Base-by-base conservation (phyloP, 208 protist genomes). In the Trypanosoma boissoni region DNA sequence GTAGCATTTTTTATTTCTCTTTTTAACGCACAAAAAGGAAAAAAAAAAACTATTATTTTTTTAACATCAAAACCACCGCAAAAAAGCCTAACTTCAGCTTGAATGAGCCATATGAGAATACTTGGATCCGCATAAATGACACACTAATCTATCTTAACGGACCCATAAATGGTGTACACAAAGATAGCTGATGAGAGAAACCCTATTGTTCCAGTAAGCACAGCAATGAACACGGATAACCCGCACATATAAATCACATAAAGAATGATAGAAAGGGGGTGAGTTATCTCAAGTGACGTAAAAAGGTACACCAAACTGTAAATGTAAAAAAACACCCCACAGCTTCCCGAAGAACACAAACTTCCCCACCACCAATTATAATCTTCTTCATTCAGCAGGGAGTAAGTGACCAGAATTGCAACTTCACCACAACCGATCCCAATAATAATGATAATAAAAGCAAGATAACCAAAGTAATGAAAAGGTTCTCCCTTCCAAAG, bases 281-380 rank as follows among this genome's bases (percentile, higher is more conserved):
- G 45, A 12, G 71, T 69, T n/a, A 98, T 90, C 24, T 85, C 23
- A 1, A 98, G 75, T 21, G 55, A 69, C 9, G 39, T 74, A 41
- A 88, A 65, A n/a, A 96, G 88, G 71, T 97, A 98, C 37, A 90
- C 86, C 49, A 97, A 37, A 42, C 82, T 85, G 76, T 98, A 99
- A 2, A 95, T 27, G 54, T 98, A 98, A 12, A 98, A 51, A 68
- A 97, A 98, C 2, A 97, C 26, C 18, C 90, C 91, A 2, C 73
- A 74, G 0, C 66, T 62, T 34, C 83, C 94, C 3, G 85, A 63
- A 2, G 85, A 82, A 26, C 85, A 57, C 72, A 97, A 98, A 31
- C 91, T 91, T 45, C 85, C 78, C 97, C 98, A 99, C 98, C 98
- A 99, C 98, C 98, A 99, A 53, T 92, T 78, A 77, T 99, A 98